A percentile compares a stretch with the other conserved stretches of the same genome.
Conservation (phyloP, 441 rosid species). For the Bruguiera hainesii region DNA sequence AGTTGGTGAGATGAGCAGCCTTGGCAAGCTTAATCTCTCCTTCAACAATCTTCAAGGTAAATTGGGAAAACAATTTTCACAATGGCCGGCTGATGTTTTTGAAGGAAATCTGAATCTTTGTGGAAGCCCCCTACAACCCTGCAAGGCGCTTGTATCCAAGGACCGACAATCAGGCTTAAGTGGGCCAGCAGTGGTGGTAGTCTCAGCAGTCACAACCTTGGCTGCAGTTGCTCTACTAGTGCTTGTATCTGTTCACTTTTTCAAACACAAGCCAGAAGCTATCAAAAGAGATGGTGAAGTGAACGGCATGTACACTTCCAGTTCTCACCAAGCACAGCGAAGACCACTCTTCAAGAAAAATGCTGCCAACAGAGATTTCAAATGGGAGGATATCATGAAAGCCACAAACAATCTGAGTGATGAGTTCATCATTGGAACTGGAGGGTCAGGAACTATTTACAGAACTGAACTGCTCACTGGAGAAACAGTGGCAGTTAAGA, state of each 20-base stretch:
- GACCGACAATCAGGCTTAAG: slow-evolving; percentile 36
- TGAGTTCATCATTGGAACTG: slow-evolving; percentile 77
- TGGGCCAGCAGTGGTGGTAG: slow-evolving; percentile 37
- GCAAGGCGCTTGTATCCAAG: slow-evolving; percentile 27
- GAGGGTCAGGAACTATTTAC: slow-evolving; percentile 82
- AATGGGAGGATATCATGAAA: slow-evolving; percentile 73
- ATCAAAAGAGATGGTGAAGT: slow-evolving; percentile 35
- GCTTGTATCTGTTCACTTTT: slow-evolving; percentile 38
- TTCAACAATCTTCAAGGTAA: slow-evolving; percentile 63
- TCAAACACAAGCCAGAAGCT: slow-evolving; percentile 43
- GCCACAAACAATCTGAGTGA: slow-evolving; percentile 68
- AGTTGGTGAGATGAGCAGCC: slow-evolving; percentile 62
- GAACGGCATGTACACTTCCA: slow-evolving; percentile 45
- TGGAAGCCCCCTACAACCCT: slow-evolving; percentile 57
- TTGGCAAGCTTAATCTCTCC: slow-evolving; percentile 68
- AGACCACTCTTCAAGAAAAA: slow-evolving; percentile 55
- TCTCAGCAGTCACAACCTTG: slow-evolving; percentile 56
- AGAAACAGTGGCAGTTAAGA: slow-evolving; percentile 67
- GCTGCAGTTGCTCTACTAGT: slow-evolving; percentile 56
- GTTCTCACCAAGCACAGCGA: slow-evolving; percentile 57
- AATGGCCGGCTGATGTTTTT: slow-evolving; percentile 66
- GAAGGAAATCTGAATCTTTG: slow-evolving; percentile 64
- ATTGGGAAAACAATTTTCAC: slow-evolving; percentile 55
- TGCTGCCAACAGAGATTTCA: slow-evolving; percentile 52
- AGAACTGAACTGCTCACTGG: slow-evolving; percentile 56